phyloP scores from a whole-genome alignment of 2,329 filamentous ascomycete genomes.

The Aspergillus japonicus region DNA sequence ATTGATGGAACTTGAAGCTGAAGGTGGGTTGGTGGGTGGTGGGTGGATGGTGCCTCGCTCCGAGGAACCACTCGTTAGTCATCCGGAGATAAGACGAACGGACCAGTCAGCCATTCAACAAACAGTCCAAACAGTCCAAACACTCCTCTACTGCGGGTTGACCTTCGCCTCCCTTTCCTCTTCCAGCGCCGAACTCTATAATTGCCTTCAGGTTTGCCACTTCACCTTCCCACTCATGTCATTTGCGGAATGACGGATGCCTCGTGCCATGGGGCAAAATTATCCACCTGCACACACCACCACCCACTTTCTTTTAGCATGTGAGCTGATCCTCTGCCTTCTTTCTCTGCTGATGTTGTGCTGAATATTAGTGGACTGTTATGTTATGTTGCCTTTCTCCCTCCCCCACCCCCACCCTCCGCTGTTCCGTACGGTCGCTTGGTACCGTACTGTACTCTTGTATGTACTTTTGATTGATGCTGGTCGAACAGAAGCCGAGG shows the following conservation, averaged over 20 bases:
- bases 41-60: background rate
- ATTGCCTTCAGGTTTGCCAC: background rate
- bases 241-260: background rate
- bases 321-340: constrained; percentile 1
- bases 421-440: background rate
- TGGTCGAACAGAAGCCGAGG: background rate
- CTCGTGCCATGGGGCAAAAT: background rate
- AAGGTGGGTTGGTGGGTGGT: too few relatives aligned
- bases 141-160: too few relatives aligned
- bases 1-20: too few relatives aligned
- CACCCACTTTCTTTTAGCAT: background rate
- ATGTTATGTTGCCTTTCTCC: too few relatives aligned
- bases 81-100: background rate
- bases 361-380: background rate
- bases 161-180: background rate
- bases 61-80: background rate
- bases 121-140: too few relatives aligned
- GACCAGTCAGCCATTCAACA: background rate
- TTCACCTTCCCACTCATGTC: background rate
- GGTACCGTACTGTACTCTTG: too few relatives aligned
- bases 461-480: background rate
- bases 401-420: background rate
- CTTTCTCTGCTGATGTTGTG: background rate
- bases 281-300: background rate
- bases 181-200: background rate